Evolutionary conservation across 1,284 basidiomycete genomes (phyloP), one percentile per base, ranked within the genome.

Genomic region (Ceratobasidium sp.): DNA sequence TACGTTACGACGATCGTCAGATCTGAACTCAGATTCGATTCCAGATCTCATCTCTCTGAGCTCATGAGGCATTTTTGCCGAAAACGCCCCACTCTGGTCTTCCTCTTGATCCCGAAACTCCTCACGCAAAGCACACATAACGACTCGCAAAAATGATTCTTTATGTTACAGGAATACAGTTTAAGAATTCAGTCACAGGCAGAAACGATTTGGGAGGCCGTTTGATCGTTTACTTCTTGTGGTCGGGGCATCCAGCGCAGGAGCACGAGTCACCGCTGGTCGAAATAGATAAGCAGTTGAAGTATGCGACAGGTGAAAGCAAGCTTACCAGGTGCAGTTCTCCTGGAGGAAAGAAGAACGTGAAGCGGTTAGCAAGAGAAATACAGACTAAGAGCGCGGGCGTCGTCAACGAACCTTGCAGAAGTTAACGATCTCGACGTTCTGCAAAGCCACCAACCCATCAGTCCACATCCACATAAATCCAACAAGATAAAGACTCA

Each of bases 371-470:
- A 63, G 60, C 27, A 24, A 6, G 44, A 15, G 7, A 9, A 22
- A 48, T 17, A 41, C 36, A 41, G 19, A 2, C n/a, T 9, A 24
- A 47, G 17, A 27, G 51, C 24, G 9, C 14, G 22, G 11, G 29
- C 59, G 19, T 44, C 19, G 11, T 63, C 36, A 63, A 47, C n/a
- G n/a, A 47, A 63, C 60, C n/a, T 24, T 24, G 60, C 60, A 63
- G 60, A 47, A 63, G 60, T 63, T 63, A 24, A 63, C 60, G 44
- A 63, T 63, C 60, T 63, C 60, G 60, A 63, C 60, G 60, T 63
- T 63, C 60, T 63, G 11, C 9, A 22, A n/a, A 45, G 17, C n/a
- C 3, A 45, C n/a, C n/a, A 19, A 17, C 22, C 31, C 17, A 56
- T 27, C 54, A 47, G n/a, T 19, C 14, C 24, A 22, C 15, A 15